A percentile compares a stretch with the other conserved stretches of the same genome.
Evolutionary conservation across 305 asterid species (phyloP).

Genomic region (Fraxinus ornus): DNA sequence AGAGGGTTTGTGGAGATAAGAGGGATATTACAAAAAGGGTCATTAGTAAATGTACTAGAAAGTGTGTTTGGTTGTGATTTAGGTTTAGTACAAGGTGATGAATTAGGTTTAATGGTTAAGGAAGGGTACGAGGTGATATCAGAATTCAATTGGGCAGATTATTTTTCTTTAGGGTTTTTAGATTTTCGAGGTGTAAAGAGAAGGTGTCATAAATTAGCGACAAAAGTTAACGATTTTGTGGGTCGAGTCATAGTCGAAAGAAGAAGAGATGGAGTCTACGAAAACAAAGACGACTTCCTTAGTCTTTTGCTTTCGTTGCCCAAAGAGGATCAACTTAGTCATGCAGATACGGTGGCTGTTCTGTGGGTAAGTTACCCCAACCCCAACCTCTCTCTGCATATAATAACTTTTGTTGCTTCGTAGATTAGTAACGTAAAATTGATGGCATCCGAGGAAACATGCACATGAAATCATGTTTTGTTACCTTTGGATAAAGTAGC

Average conservation of each 20-base stretch:
- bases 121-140: slow-evolving; percentile 61
- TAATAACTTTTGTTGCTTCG: not conserved
- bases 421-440: not conserved
- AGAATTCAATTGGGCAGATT: slow-evolving; percentile 67
- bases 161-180: slow-evolving; percentile 45
- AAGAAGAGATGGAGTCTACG: slow-evolving; percentile 32
- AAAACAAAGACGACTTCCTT: slow-evolving; percentile 45
- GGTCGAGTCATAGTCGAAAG: slow-evolving; percentile 42
- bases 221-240: slow-evolving; percentile 41
- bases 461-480: slow-evolving; percentile 5
- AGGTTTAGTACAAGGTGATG: slow-evolving; percentile 25
- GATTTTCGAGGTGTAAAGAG: slow-evolving; percentile 59
- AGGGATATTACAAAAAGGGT: slow-evolving; percentile 40
- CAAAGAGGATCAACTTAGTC: slow-evolving; percentile 48
- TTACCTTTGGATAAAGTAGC: not conserved
- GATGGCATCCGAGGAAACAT: slow-evolving; percentile 32
- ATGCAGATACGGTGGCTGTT: slow-evolving; percentile 60
- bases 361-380: slow-evolving; percentile 45
- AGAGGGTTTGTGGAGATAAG: slow-evolving; percentile 44
- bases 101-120: slow-evolving; percentile 53
- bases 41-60: slow-evolving; percentile 49
- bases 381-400: not conserved
- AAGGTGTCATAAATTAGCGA: slow-evolving; percentile 51
- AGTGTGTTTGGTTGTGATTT: slow-evolving; percentile 57
- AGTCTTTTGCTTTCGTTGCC: slow-evolving; percentile 60